A percentile compares a stretch with the other conserved stretches of the same genome.
phyloP scores from a whole-genome alignment of 2,329 filamentous ascomycete species.

The Paecilomyces variotii region DNA sequence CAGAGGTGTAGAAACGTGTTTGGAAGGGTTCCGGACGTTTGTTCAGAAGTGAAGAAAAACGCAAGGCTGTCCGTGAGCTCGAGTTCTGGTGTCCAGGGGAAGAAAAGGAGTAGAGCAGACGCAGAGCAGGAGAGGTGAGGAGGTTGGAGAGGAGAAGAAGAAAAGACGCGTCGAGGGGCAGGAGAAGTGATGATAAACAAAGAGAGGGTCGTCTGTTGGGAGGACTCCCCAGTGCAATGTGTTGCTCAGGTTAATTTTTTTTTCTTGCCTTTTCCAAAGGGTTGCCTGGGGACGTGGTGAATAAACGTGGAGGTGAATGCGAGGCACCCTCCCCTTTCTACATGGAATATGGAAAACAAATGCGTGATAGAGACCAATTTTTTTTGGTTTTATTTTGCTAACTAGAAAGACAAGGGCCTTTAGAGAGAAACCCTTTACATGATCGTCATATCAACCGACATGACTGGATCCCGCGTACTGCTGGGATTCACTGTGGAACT shows the following conservation, averaged over 20 bases:
- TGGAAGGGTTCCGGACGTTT: no score
- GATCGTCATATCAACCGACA: background rate
- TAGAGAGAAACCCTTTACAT: background rate
- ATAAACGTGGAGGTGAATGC: background rate
- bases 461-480: conserved; percentile 7
- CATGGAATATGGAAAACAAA: background rate
- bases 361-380: background rate
- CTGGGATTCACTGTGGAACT: background rate
- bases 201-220: background rate
- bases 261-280: no score
- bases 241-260: background rate
- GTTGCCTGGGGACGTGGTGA: background rate
- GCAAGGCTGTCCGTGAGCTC: background rate
- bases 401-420: background rate
- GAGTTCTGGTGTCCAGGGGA: background rate
- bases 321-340: background rate
- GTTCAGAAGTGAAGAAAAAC: no score
- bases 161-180: background rate
- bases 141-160: conserved; percentile 1
- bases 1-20: no score
- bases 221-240: background rate
- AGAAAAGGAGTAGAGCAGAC: background rate
- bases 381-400: background rate
- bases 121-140: background rate
- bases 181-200: background rate